A percentile compares a stretch with the other conserved stretches of the same genome.
phyloP scores from a whole-genome alignment of 164 flowering plant species.

The Stephania yunnanensis region DNA sequence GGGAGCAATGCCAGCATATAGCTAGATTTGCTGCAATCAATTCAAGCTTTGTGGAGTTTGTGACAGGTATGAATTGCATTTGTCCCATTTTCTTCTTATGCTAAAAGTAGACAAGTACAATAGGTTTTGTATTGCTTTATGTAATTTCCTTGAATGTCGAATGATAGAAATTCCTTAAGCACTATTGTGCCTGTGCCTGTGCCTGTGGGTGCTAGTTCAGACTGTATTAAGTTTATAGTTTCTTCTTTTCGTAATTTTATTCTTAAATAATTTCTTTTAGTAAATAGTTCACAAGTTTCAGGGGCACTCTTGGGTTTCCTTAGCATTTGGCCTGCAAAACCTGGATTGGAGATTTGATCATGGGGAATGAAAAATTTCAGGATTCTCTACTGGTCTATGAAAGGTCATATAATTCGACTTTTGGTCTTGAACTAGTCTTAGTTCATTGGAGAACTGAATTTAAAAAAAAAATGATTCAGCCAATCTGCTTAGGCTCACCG shows the following conservation, averaged over 20 bases:
- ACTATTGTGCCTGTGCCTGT: not conserved
- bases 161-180: not conserved
- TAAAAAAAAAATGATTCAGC: not conserved
- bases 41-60: conserved; percentile 32
- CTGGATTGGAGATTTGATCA: not conserved
- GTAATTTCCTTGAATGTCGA: not conserved
- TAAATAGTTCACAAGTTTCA: not conserved
- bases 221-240: not conserved
- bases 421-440: not conserved
- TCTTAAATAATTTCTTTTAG: not conserved
- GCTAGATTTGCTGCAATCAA: conserved; percentile 46
- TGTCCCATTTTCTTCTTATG: conserved; percentile 19
- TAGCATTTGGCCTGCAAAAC: no score
- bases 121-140: not conserved
- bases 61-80: conserved; percentile 21
- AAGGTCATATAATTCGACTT: not conserved
- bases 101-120: conserved; percentile 9
- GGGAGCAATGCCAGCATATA: conserved; percentile 49
- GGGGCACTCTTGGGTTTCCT: not conserved
- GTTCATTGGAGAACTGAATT: no score
- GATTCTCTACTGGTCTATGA: not conserved
- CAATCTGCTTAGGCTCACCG: not conserved
- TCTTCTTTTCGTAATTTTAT: not conserved
- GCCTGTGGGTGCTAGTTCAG: not conserved
- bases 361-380: no score